A percentile compares a stretch with the other conserved stretches of the same genome.
Evolutionary conservation across 805 yeast species (phyloP).

Genomic region (Wickerhamiella galacta): DNA sequence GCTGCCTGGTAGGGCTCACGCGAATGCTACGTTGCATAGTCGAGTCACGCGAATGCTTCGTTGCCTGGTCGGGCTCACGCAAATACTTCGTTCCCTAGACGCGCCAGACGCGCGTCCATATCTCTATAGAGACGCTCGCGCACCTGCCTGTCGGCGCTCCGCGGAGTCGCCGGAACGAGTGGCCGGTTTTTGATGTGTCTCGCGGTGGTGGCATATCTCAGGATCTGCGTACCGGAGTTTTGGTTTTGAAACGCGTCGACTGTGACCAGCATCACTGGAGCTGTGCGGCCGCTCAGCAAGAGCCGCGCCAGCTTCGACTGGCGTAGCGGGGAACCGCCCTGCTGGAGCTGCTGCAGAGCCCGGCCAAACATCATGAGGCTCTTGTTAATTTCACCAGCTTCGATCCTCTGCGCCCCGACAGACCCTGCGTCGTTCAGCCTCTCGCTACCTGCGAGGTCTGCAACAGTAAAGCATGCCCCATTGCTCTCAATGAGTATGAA

Average conservation of each 20-base stretch:
- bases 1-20: no score
- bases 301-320: conserved; percentile 33
- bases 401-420: conserved; percentile 29
- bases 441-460: conserved; percentile 40
- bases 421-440: conserved; percentile 32
- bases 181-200: conserved; percentile 12
- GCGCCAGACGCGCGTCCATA: conserved; percentile 4
- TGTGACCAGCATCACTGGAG: conserved; percentile 23
- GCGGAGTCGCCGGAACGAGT: conserved; percentile 1
- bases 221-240: conserved; percentile 19
- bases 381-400: conserved; percentile 33
- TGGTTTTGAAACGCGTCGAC: conserved; percentile 27
- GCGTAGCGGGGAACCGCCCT: conserved; percentile 23
- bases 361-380: conserved; percentile 36
- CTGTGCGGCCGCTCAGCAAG: conserved; percentile 26
- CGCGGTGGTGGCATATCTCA: conserved; percentile 20
- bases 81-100: background rate
- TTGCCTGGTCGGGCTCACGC: no score
- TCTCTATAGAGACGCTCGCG: conserved; percentile 3
- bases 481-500: conserved; percentile 30
- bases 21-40: no score
- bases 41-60: no score
- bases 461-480: conserved; percentile 25
- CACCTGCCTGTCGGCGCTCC: conserved; percentile 5
- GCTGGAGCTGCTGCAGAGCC: conserved; percentile 28